Base-by-base conservation (phyloP, 345 rosid species). In the Syzygium grande region DNA sequence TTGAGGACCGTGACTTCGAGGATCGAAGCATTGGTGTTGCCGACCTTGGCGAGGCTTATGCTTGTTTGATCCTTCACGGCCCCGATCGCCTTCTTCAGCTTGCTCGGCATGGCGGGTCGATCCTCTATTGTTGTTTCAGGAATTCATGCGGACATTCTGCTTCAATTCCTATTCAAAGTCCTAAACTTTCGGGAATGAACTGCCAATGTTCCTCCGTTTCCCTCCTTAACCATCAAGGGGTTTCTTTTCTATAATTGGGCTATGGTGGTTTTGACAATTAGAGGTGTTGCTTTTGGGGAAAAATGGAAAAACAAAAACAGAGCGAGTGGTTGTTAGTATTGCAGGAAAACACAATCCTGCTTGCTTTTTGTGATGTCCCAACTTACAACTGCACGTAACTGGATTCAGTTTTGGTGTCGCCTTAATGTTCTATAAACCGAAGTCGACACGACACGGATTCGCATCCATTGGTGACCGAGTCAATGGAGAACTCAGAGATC, bases 11-110 rank as follows among this genome's bases (percentile, higher is more conserved):
- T 84, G 9, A 96, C 98, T 87, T 96, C 97, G 61, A 96, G 92
- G 79, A 90, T 88, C 61, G 95, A 89, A 3, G 93, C 86, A 84
- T 92, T 92, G 90, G 90, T 91, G 88, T 85, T 93, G 1, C 94
- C 90, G 86, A 95, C 99, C 91, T 98, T 98, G 63, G 95, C 98
- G 29, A 98, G 90, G 92, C 97, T 92, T 5, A 96, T 96, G 95
- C 99, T 96, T 9, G 99, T 98, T 6, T 96, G 94, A 84, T 96
- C 99, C 86, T 98, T 98, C 55, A 98, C 97, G 56, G 95, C 97
- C 53, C 95, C 98, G 16, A 98, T 91, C 22, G 98, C 99, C 84
- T 94, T 98, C 90, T 93, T 93, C 2, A 98, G 89, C 92, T 94
- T 97, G 96, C 98, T 95, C 52, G 98, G 96, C 99, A 96, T 73